Conservation (phyloP, 1,139 yeast genomes). For the Geotrichum citri-aurantii region DNA sequence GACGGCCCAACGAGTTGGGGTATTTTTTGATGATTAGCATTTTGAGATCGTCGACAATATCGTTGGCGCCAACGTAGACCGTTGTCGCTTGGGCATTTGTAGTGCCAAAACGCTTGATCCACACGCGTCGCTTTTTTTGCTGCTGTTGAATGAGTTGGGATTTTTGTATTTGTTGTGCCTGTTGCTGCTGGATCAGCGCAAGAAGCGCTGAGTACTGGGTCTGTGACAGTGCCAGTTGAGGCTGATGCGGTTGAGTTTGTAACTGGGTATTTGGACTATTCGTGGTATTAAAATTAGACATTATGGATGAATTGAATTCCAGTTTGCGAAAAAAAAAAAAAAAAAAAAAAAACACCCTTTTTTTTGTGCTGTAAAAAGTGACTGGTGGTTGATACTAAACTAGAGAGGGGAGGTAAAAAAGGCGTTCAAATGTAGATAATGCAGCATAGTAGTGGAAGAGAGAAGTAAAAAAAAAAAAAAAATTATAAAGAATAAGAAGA, state of each 20-base stretch:
- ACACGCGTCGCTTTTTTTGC: slow-evolving; percentile 42
- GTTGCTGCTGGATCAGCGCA: slow-evolving; percentile 8
- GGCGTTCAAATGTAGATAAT: neutral
- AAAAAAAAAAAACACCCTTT: neutral
- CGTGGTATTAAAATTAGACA: neutral
- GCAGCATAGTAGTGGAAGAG: neutral
- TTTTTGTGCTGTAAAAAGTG: neutral
- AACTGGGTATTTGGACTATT: neutral
- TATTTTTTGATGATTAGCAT: slow-evolving; percentile 53
- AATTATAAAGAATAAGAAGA: too few relatives aligned
- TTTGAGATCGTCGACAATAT: slow-evolving; percentile 65
- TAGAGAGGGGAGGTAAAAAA: neutral
- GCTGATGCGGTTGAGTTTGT: slow-evolving; percentile 5
- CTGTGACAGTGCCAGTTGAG: slow-evolving; percentile 7
- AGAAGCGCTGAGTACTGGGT: slow-evolving; percentile 3
- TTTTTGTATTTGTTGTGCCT: neutral
- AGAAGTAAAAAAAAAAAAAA: too few relatives aligned
- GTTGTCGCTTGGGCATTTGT: slow-evolving; percentile 50
- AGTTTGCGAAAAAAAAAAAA: neutral
- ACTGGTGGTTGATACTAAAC: neutral
- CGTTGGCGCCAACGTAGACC: slow-evolving; percentile 47
- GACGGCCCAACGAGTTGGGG: slow-evolving; percentile 60
- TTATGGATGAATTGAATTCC: neutral
- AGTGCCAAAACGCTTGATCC: slow-evolving; percentile 57
- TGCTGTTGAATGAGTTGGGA: slow-evolving; percentile 1